Evolutionary conservation across 306 rosid species (phyloP), one percentile per base, ranked within the genome.

Genomic region (Vachellia pachyceras): DNA sequence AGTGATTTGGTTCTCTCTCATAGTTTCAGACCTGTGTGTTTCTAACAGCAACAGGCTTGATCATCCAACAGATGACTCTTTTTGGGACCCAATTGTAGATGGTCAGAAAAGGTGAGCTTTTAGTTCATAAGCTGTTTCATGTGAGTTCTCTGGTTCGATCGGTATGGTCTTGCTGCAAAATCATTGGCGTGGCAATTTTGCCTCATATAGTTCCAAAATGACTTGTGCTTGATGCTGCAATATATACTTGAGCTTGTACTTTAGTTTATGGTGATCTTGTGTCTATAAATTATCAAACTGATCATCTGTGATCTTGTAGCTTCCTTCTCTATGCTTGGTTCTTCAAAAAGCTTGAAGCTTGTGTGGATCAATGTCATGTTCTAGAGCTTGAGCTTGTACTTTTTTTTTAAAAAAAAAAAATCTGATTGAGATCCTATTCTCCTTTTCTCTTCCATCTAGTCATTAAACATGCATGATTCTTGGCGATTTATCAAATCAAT

Each of bases 1-100:
- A 68, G 17, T 87, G 75, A 76, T 90, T 74, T 90, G 90, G 86
- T 78, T 87, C 85, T 86, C 94, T 37, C 42, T 90, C 55, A n/a
- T 87, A 57, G 67, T 84, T 72, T 90, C 98, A 61, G 83, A 85
- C 23, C 7, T 82, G 45, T 77, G 81, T 78, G 54, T 37, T 69
- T 47, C 72, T 46, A 67, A 76, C 60, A 74, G 20, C 40, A 49
- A 63, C 77, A 82, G 78, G 58, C 66, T 68, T 42, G 60, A 61
- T 36, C 82, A 81, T 73, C 80, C 85, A 55, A 13, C 22, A 7
- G 61, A 35, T 14, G 41, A 82, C 22, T 82, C 86, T 9, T 69
- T 73, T 70, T 79, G 72, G 79, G 84, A 76, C 77, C 82, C 79
- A 69, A 84, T n/a, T n/a, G 77, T 71, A 80, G 70, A 84, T 83